These are phyloP conservation scores for Starmerella bombicola DNA, from an alignment of 805 yeast species.

Conservation along the genomic window DNA sequence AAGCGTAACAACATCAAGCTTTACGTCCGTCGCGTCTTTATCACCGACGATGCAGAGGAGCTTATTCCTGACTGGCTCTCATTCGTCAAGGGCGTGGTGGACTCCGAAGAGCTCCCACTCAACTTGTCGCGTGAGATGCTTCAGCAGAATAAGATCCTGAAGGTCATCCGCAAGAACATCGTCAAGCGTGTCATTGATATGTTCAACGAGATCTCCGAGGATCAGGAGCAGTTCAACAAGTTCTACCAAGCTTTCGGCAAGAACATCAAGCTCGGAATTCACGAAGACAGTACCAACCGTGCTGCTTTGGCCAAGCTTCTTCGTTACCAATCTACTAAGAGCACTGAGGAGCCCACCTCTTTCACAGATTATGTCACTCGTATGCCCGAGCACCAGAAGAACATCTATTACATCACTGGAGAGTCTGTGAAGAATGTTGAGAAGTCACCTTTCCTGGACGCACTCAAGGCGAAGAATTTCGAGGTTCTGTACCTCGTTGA, in stretches of 20 bases:
- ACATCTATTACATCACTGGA: constrained; percentile 98
- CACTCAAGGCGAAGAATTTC: constrained; percentile 94
- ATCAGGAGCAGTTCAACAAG: constrained; percentile 94
- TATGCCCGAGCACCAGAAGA: constrained; percentile 99
- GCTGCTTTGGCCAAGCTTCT: constrained; percentile 85
- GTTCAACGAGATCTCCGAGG: constrained; percentile 98
- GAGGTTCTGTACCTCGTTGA: constrained; percentile 96
- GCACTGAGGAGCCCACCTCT: constrained; percentile 86
- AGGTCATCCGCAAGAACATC: constrained; percentile 98
- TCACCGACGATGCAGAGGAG: constrained; percentile 99
- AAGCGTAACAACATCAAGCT: constrained; percentile 98
- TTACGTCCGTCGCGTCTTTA: constrained; percentile 98
- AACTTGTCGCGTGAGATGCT: constrained; percentile 99
- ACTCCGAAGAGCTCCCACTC: constrained; percentile 98
- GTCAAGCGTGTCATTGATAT: constrained; percentile 97
- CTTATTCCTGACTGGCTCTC: constrained; percentile 98
- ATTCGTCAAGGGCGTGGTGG: constrained; percentile 98
- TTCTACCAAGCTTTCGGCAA: constrained; percentile 96
- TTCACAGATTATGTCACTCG: constrained; percentile 95
- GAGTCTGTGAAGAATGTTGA: constrained; percentile 95
- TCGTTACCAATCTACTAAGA: constrained; percentile 94
- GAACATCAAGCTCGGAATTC: constrained; percentile 97
- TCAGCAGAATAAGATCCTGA: constrained; percentile 98
- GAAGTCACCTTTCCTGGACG: constrained; percentile 98
- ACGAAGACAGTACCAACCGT: constrained; percentile 98